These are phyloP conservation scores for Sinapis alba DNA, from an alignment of 441 rosid species.

Conservation along the genomic window DNA sequence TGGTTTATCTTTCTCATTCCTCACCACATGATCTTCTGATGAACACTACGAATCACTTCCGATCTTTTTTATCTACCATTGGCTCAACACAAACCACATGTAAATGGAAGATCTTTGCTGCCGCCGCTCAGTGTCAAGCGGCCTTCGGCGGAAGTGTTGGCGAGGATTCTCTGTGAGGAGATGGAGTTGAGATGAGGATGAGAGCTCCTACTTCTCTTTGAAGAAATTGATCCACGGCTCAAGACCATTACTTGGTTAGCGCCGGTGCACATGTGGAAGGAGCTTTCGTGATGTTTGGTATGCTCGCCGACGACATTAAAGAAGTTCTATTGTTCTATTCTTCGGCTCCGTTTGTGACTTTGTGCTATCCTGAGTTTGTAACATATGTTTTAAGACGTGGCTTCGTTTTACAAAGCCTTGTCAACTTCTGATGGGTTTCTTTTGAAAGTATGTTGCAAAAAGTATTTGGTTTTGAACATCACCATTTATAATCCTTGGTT, in stretches of 20 bases:
- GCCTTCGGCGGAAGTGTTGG: background rate
- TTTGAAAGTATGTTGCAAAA: background rate
- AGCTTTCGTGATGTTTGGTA: background rate
- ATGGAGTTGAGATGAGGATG: background rate
- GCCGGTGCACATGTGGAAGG: background rate
- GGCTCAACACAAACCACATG: background rate
- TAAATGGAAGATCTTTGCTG: too few relatives aligned
- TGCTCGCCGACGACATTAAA: too few relatives aligned
- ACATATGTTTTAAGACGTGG: background rate
- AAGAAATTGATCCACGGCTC: background rate
- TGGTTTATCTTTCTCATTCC: background rate
- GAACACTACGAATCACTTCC: background rate
- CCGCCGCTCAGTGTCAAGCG: background rate
- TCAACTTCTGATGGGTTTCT: background rate
- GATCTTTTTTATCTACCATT: background rate
- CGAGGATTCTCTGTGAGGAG: background rate
- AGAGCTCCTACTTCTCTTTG: background rate
- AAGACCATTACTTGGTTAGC: background rate
- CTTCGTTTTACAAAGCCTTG: background rate
- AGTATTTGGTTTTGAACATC: background rate
- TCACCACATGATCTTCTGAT: background rate
- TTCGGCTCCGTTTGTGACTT: background rate
- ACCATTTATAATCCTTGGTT: too few relatives aligned
- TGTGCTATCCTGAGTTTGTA: background rate
- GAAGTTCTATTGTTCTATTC: background rate